Base-by-base conservation (phyloP, 768 basidiomycete genomes). In the Pleurotus djamor region DNA sequence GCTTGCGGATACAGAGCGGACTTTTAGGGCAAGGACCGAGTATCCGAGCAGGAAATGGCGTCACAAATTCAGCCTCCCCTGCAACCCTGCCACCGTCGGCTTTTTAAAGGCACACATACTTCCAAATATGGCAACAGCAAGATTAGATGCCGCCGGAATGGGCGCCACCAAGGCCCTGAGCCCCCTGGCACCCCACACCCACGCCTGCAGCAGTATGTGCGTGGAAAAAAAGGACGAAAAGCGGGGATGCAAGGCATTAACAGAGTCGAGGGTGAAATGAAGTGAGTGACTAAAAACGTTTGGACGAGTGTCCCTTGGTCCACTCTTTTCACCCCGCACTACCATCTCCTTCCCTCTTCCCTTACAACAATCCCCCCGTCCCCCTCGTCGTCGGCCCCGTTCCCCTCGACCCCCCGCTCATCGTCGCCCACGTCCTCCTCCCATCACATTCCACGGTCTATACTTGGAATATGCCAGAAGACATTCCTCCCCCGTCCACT, bases 301-400 rank as follows among this genome's bases (percentile, higher is more conserved):
- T 47, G 38, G n/a, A 41, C 17, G 45, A 47, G 17, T 56, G 36
- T 28, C 38, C 38, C 54, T 44, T 74, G 45, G 88, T 28, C 90
- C 37, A 79, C 74, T 59, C 80, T 75, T 75, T 28, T 91, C 90
- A 61, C 83, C 76, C 81, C 54, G 16, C 32, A 33, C 54, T 38
- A 17, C 38, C 54, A 66, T 84, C 78, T 1, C 88, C 87, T 62
- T 84, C 79, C 64, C 76, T 79, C 75, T 87, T 86, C 58, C 75
- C 78, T 59, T 74, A 75, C 0, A 78, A 28, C 21, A 28, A 28
- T 28, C 21, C 21, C 81, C 28, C 86, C 85, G 37, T 81, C 80
- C 12, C 74, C 78, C 1, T 81, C 82, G 44, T 74, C 38, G 38
- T 41, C 38, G n/a, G 9, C 38, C 9, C 38, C 38, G 38, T 17